These are phyloP conservation scores for Euphorbia pulcherrima DNA, from an alignment of 345 rosid species.

Conservation along the genomic window DNA sequence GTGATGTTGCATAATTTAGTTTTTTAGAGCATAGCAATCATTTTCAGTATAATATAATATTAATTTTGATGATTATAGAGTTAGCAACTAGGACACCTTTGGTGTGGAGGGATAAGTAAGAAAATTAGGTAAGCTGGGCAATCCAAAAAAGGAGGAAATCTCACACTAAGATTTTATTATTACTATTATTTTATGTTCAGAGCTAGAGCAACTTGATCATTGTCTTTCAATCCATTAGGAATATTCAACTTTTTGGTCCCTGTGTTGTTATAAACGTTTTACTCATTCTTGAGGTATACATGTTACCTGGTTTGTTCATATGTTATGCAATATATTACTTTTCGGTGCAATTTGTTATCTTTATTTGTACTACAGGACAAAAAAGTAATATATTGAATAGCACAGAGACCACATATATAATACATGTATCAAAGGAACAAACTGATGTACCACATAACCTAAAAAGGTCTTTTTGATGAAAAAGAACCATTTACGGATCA, in stretches of 20 bases:
- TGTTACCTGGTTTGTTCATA: too few relatives aligned
- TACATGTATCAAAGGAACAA: too few relatives aligned
- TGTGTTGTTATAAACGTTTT: too few relatives aligned
- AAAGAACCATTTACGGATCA: too few relatives aligned
- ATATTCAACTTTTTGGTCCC: background rate
- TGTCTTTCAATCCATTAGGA: background rate
- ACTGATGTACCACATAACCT: too few relatives aligned
- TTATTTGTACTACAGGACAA: too few relatives aligned
- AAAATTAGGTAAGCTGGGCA: background rate
- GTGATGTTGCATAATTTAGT: background rate
- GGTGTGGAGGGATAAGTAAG: background rate
- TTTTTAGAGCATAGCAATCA: background rate
- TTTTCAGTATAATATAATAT: background rate
- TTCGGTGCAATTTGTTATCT: too few relatives aligned
- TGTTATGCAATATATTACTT: too few relatives aligned
- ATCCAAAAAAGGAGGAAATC: background rate
- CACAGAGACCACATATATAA: too few relatives aligned
- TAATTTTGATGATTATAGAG: background rate
- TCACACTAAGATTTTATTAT: background rate
- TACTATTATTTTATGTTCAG: background rate
- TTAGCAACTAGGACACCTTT: background rate
- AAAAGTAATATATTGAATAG: too few relatives aligned
- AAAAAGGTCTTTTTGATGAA: too few relatives aligned
- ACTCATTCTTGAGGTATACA: too few relatives aligned
- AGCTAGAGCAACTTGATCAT: background rate